These are phyloP conservation scores for Huntiella abstrusa DNA, from an alignment of 2,329 filamentous ascomycete species.

Conservation along the genomic window DNA sequence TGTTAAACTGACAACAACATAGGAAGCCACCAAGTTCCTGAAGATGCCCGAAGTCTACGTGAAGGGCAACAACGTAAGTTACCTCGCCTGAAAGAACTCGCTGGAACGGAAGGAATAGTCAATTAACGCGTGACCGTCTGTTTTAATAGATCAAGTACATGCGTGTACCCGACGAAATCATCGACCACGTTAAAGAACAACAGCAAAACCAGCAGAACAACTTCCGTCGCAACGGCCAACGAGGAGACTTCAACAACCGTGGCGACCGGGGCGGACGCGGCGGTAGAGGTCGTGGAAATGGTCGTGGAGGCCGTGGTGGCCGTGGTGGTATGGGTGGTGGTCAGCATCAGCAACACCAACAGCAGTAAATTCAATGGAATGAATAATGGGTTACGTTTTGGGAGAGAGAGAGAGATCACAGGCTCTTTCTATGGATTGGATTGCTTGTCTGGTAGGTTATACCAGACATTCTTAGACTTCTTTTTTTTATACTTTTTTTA, in stretches of 20 bases:
- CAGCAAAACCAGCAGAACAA: conserved; percentile 51
- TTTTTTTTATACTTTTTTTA: no score
- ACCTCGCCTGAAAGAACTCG: neutral
- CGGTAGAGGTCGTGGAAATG: conserved; percentile 23
- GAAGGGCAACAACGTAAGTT: conserved; percentile 81
- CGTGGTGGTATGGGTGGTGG: neutral
- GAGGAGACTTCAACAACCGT: conserved; percentile 38
- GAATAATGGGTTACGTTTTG: no score
- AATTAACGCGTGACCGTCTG: neutral
- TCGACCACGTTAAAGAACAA: conserved; percentile 83
- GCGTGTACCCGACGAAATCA: conserved; percentile 86
- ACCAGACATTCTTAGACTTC: no score
- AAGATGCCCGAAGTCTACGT: conserved; percentile 88
- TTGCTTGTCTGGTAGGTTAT: no score
- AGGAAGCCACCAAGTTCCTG: conserved; percentile 88
- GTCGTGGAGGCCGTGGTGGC: conserved; percentile 19
- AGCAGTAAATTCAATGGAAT: no score
- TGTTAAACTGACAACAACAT: neutral
- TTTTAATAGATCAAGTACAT: conserved; percentile 80
- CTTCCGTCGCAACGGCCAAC: conserved; percentile 39
- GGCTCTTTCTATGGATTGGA: no score
- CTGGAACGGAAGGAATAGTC: neutral
- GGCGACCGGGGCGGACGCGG: conserved; percentile 38
- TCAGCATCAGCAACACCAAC: no score
- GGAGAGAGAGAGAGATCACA: no score